These are phyloP conservation scores for Catenaria anguillulae DNA, from an alignment of 371 early-diverging fungal genomes.

Conservation along the genomic window DNA sequence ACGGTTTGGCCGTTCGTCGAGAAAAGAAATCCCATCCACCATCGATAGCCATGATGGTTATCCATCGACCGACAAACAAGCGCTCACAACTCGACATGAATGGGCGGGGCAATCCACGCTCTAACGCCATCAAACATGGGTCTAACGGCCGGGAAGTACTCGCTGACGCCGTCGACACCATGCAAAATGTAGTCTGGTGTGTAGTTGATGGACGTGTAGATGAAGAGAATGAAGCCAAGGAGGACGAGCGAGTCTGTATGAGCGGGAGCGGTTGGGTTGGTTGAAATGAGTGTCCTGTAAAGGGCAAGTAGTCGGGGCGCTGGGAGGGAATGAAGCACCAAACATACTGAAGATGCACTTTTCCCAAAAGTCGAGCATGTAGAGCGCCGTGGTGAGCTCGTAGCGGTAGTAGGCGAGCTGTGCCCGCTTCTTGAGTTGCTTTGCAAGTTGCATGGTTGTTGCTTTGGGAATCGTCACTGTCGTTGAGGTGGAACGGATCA, in stretches of 20 bases:
- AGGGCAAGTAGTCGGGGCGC: too few species aligned
- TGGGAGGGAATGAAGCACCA: too few species aligned
- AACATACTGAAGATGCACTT: constrained; percentile 68
- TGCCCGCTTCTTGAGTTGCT: not conserved
- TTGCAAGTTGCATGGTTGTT: not conserved
- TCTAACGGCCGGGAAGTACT: constrained; percentile 5
- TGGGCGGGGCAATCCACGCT: not conserved
- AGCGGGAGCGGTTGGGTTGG: too few species aligned
- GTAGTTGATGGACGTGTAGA: constrained; percentile 8
- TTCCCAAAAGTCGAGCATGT: constrained; percentile 88
- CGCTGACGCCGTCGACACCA: not conserved
- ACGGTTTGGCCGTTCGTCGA: too few species aligned
- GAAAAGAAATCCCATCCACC: too few species aligned
- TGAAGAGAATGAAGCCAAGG: constrained; percentile 4
- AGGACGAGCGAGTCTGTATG: constrained; percentile 2
- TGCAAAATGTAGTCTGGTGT: not conserved
- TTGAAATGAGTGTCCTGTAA: too few species aligned
- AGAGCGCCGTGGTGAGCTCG: constrained; percentile 71
- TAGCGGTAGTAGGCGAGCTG: constrained; percentile 43
- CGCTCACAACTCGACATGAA: not conserved
- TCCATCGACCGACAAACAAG: too few species aligned
- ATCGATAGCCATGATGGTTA: too few species aligned
- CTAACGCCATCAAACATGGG: not conserved
- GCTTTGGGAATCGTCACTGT: too few species aligned
- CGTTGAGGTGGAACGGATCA: too few species aligned